Percentiles rank a stretch among this genome's conserved stretches.
Evolutionary conservation across 495 filamentous ascomycete species (phyloP).

Genomic region (Aspergillus haitiensis): DNA sequence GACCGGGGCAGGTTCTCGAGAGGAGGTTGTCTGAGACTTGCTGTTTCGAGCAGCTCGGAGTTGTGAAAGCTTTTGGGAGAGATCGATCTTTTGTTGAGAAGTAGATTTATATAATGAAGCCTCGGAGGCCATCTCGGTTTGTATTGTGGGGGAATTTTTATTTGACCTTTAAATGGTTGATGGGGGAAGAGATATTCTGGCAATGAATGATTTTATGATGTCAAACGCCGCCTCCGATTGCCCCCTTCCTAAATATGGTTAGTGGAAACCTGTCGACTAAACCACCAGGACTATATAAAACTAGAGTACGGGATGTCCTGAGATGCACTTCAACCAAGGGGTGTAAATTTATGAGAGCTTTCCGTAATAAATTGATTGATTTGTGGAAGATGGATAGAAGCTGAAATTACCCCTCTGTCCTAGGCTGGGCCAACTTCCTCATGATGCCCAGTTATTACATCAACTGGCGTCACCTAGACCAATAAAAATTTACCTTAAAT

Average conservation of each 20-base stretch:
- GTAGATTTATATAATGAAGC: conserved; percentile 19
- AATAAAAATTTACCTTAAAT: too few relatives aligned
- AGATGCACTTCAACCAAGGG: too few relatives aligned
- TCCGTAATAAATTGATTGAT: too few relatives aligned
- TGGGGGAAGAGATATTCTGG: neutral
- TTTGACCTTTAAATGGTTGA: neutral
- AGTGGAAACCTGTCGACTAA: neutral
- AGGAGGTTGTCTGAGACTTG: conserved; percentile 51
- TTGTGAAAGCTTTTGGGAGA: conserved; percentile 65
- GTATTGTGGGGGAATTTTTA: neutral
- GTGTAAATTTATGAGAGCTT: too few relatives aligned
- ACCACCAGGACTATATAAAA: neutral
- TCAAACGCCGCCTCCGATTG: neutral
- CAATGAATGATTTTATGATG: conserved; percentile 5
- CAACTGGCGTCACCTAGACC: too few relatives aligned
- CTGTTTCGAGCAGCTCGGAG: conserved; percentile 59
- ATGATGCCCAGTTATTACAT: too few relatives aligned
- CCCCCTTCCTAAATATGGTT: conserved; percentile 4
- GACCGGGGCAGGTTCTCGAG: conserved; percentile 64
- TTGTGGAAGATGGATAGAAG: too few relatives aligned
- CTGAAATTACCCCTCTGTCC: too few relatives aligned
- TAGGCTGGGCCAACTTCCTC: too few relatives aligned
- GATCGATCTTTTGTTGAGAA: conserved; percentile 51
- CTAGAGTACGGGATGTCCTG: neutral
- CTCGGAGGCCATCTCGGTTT: conserved; percentile 33